Evolutionary conservation across 108 stramenopile species (phyloP), one percentile per base, ranked within the genome.

Genomic region (Halocafeteria seosinensis): DNA sequence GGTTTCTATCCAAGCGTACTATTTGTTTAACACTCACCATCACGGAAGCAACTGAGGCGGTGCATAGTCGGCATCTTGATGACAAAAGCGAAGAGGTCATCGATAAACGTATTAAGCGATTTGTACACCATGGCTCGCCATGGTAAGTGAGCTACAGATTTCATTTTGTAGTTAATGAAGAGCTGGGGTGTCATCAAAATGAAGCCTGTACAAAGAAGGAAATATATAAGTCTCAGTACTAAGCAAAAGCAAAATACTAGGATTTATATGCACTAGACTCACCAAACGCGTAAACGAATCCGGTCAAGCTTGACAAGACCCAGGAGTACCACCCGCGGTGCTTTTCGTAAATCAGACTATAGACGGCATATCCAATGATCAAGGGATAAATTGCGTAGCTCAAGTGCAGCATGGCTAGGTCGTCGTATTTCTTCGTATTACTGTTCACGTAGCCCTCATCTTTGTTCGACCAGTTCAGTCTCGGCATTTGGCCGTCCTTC

Each of bases 131-230:
- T 81, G 11, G 81, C 81, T 25, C 84, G 62, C 86, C 85, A 87
- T 53, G 87, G 87, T 58, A 89, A 64, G 68, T 89, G 87, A 1
- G 87, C 85, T 21, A 89, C 87, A 55, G 77, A 79, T 72, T 86
- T 76, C 37, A 87, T 71, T 67, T 85, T 85, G 81, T 88, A 88
- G 62, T 89, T 89, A 77, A 89, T 88, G 81, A 83, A 89, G 13
- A 89, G 71, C 78, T 90, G 89, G 1, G 89, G 89, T 31, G 85
- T 87, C 87, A 90, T 87, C 75, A 88, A 78, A 24, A 90, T 86
- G 61, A 88, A 88, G 0, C 62, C n/a, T n/a, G n/a, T n/a, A n/a
- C n/a, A n/a, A n/a, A n/a, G n/a, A n/a, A n/a, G n/a, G n/a, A n/a
- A n/a, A n/a, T n/a, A n/a, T 47, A 21, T 21, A 21, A 47, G 42